Evolutionary conservation across 1,284 basidiomycete genomes (phyloP).

Genomic region (Ceratobasidium sp.): DNA sequence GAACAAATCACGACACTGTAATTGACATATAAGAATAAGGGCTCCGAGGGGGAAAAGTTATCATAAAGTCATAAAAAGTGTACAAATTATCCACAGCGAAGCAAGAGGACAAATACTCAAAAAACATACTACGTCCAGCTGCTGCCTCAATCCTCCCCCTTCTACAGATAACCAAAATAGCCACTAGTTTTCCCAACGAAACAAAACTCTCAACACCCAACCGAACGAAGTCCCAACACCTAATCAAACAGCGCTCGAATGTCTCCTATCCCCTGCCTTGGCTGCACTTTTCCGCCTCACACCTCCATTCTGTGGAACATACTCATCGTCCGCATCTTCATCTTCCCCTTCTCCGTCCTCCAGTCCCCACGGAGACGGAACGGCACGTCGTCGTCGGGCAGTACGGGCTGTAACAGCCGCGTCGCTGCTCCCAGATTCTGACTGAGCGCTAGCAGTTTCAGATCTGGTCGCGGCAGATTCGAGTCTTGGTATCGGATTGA

Average conservation of each 20-base stretch:
- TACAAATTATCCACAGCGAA: slow-evolving; percentile 33
- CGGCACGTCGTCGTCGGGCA: slow-evolving; percentile 30
- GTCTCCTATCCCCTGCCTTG: slow-evolving; percentile 27
- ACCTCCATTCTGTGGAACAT: slow-evolving; percentile 11
- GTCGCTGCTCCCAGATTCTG: slow-evolving; percentile 6
- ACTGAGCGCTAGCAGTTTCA: not conserved
- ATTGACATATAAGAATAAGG: slow-evolving; percentile 1
- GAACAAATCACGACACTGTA: not conserved
- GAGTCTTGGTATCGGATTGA: slow-evolving; percentile 1
- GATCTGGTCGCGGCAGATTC: slow-evolving; percentile 6
- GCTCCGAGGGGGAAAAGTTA: not conserved
- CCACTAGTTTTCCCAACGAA: not conserved
- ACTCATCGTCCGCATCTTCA: slow-evolving; percentile 42
- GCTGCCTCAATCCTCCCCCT: too few relatives aligned
- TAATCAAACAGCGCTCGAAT: slow-evolving; percentile 42
- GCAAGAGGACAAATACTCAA: slow-evolving; percentile 16
- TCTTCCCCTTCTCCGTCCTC: slow-evolving; percentile 11
- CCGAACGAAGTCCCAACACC: too few relatives aligned
- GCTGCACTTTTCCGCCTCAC: slow-evolving; percentile 27
- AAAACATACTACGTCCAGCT: not conserved
- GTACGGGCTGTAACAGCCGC: slow-evolving; percentile 27
- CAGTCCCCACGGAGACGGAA: slow-evolving; percentile 5
- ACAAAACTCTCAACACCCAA: not conserved
- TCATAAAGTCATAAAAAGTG: slow-evolving; percentile 1
- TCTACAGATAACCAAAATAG: too few relatives aligned